A percentile compares a stretch with the other conserved stretches of the same genome.
phyloP scores from a whole-genome alignment of 306 rosid genomes.

The Amphicarpaea edgeworthii region DNA sequence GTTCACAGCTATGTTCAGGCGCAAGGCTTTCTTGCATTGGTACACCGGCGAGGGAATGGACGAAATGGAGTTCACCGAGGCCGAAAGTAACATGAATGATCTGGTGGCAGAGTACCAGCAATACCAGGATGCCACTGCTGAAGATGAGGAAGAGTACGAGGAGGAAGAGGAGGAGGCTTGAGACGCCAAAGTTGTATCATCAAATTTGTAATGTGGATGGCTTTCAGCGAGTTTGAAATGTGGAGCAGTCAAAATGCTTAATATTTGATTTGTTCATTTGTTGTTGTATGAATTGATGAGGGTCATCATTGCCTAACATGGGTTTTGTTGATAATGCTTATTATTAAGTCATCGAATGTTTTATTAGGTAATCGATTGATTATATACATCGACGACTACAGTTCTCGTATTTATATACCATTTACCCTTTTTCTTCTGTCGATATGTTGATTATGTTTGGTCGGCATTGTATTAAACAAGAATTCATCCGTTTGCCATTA shows the following conservation, averaged over 20 bases:
- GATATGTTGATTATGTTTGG: constrained; percentile 1
- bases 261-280: constrained; percentile 52
- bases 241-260: constrained; percentile 45
- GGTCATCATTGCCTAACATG: background rate
- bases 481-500: too few relatives aligned
- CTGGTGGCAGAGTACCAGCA: constrained; percentile 92
- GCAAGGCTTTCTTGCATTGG: constrained; percentile 81
- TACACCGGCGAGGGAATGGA: constrained; percentile 97
- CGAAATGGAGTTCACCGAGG: constrained; percentile 94
- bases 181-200: constrained; percentile 46
- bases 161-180: constrained; percentile 69
- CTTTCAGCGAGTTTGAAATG: constrained; percentile 44
- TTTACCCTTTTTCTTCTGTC: background rate
- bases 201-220: constrained; percentile 34
- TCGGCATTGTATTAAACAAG: too few relatives aligned
- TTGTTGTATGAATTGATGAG: constrained; percentile 46
- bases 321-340: constrained; percentile 50
- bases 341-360: constrained; percentile 44
- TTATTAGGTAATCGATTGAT: constrained; percentile 50
- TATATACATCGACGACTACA: constrained; percentile 17
- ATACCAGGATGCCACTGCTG: constrained; percentile 80
- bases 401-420: background rate
- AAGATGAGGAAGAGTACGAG: constrained; percentile 68
- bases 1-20: constrained; percentile 92
- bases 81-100: constrained; percentile 90